phyloP scores from a whole-genome alignment of 495 filamentous ascomycete species.

The Filosporella fistucella region DNA sequence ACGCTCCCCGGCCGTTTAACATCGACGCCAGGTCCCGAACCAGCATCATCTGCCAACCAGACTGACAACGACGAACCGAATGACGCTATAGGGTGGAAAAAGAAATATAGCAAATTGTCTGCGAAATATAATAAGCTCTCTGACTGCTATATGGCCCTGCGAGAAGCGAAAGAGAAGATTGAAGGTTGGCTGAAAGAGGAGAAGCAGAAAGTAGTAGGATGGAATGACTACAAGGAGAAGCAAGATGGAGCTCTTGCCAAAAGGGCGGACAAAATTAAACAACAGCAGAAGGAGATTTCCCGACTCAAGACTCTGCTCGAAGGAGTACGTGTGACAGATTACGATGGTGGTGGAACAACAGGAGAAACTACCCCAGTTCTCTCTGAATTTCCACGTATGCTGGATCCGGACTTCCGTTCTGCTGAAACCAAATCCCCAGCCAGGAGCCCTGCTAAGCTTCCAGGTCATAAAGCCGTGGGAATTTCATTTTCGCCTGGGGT shows the following conservation, averaged over 20 bases:
- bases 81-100: too few relatives aligned
- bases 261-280: slow-evolving; percentile 8
- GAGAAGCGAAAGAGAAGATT: neutral
- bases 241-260: slow-evolving; percentile 18
- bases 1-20: neutral
- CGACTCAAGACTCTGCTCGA: too few relatives aligned
- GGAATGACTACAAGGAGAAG: slow-evolving; percentile 26
- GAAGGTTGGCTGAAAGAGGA: neutral
- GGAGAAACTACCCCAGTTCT: neutral
- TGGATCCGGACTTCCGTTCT: too few relatives aligned
- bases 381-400: too few relatives aligned
- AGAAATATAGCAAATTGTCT: slow-evolving; percentile 11
- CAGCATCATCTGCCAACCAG: neutral
- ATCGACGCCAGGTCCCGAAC: neutral
- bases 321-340: neutral
- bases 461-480: too few relatives aligned
- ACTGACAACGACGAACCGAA: too few relatives aligned
- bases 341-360: neutral
- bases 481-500: too few relatives aligned
- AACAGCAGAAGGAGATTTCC: slow-evolving; percentile 23
- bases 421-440: neutral
- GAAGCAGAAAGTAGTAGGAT: slow-evolving; percentile 13
- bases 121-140: slow-evolving; percentile 18
- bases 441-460: neutral
- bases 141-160: slow-evolving; percentile 5